These are phyloP conservation scores for Neurospora sp. DNA, from an alignment of 2,329 filamentous ascomycete genomes.

Conservation along the genomic window DNA sequence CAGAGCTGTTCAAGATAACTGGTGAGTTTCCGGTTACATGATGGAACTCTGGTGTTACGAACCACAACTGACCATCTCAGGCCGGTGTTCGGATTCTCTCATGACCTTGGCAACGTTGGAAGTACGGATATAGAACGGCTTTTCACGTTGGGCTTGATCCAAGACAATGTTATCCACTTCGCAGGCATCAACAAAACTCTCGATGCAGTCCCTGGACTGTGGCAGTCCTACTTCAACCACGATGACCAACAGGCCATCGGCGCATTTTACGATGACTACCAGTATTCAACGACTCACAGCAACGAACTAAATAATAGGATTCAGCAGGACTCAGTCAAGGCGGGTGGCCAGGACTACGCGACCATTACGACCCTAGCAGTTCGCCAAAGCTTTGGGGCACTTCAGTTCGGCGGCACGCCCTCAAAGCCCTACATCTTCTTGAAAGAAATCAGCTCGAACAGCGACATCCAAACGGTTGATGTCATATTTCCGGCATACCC, in stretches of 20 bases:
- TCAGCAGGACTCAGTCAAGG: slow-evolving; percentile 53
- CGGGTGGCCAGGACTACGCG: slow-evolving; percentile 63
- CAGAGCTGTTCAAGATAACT: slow-evolving; percentile 57
- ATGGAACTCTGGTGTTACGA: no score
- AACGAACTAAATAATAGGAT: slow-evolving; percentile 55
- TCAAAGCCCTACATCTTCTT: slow-evolving; percentile 67
- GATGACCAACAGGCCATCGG: slow-evolving; percentile 52
- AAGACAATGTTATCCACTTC: slow-evolving; percentile 68
- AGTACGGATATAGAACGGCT: slow-evolving; percentile 35
- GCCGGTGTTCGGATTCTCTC: slow-evolving; percentile 73
- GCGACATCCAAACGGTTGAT: slow-evolving; percentile 80
- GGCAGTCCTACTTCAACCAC: slow-evolving; percentile 59
- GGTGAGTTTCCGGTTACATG: slow-evolving; percentile 18
- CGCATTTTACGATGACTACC: slow-evolving; percentile 70
- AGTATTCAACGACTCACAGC: slow-evolving; percentile 28
- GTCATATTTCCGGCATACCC: slow-evolving; percentile 81
- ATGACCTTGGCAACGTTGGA: slow-evolving; percentile 43
- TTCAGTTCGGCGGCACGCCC: slow-evolving; percentile 61
- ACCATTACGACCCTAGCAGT: slow-evolving; percentile 69
- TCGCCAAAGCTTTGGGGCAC: slow-evolving; percentile 71
- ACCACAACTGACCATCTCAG: slow-evolving; percentile 24
- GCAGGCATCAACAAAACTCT: slow-evolving; percentile 56
- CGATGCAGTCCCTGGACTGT: slow-evolving; percentile 58
- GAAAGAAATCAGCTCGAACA: slow-evolving; percentile 84
- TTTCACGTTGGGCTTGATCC: slow-evolving; percentile 69